Percentiles rank a stretch among this genome's conserved stretches.
Conservation (phyloP, 805 yeast species). For the Saccharomycopsis amapae region DNA sequence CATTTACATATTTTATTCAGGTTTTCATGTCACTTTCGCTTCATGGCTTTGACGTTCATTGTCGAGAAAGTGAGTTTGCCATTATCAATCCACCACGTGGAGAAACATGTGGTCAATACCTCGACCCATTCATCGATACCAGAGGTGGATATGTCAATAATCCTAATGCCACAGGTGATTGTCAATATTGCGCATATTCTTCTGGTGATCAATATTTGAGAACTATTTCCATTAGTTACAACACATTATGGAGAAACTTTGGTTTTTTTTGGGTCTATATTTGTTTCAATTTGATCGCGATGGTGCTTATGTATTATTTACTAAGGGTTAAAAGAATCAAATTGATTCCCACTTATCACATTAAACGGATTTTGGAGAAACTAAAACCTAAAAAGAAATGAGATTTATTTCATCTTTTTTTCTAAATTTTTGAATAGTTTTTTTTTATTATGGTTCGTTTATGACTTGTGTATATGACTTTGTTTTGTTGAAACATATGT, state of each 20-base stretch:
- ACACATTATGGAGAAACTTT: conserved; percentile 55
- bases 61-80: conserved; percentile 44
- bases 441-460: too few relatives aligned
- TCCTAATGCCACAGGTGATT: conserved; percentile 40
- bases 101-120: conserved; percentile 54
- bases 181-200: conserved; percentile 42
- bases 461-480: too few relatives aligned
- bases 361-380: too few relatives aligned
- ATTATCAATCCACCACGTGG: conserved; percentile 50
- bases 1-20: conserved; percentile 63
- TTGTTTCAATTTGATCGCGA: conserved; percentile 41
- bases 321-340: conserved; percentile 23
- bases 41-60: conserved; percentile 45
- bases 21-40: conserved; percentile 42
- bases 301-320: conserved; percentile 33
- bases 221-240: conserved; percentile 36
- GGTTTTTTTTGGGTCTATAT: conserved; percentile 56
- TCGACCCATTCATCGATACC: conserved; percentile 35
- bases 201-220: conserved; percentile 43
- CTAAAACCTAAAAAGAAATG: too few relatives aligned
- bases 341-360: too few relatives aligned
- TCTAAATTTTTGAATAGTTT: too few relatives aligned
- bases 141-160: conserved; percentile 52
- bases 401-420: too few relatives aligned
- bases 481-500: too few relatives aligned